Evolutionary conservation across 768 basidiomycete genomes (phyloP).

Genomic region (Pisolithus albus): DNA sequence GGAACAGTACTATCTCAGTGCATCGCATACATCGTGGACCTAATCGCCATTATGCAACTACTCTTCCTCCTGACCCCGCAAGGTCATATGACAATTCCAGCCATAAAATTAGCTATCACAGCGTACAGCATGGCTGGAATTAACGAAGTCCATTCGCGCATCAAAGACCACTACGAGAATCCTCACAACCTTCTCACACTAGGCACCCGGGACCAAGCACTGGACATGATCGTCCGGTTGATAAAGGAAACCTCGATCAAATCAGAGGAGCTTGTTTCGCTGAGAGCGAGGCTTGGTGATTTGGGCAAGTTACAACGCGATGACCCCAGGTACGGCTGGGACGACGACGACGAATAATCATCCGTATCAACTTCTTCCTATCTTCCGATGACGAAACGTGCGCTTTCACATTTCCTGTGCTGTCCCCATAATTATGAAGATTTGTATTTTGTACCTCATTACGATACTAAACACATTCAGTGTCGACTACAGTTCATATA

Average conservation of each 20-base stretch:
- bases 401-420: neutral
- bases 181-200: neutral
- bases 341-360: neutral
- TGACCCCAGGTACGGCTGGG: neutral
- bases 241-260: constrained; percentile 3
- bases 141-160: neutral
- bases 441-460: neutral
- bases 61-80: constrained; percentile 10
- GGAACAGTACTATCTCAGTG: constrained; percentile 5
- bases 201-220: neutral
- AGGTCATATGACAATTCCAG: constrained; percentile 1
- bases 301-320: neutral
- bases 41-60: constrained; percentile 19
- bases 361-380: neutral
- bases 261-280: neutral
- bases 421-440: neutral
- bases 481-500: too few species aligned
- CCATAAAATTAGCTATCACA: constrained; percentile 2
- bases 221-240: constrained; percentile 2
- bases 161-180: neutral
- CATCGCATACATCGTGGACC: constrained; percentile 22
- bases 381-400: neutral
- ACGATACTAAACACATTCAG: too few species aligned
- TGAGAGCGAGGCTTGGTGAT: constrained; percentile 1
- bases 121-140: constrained; percentile 2